Evolutionary conservation across 768 basidiomycete species (phyloP).

Genomic region (Suillus subalutaceus): DNA sequence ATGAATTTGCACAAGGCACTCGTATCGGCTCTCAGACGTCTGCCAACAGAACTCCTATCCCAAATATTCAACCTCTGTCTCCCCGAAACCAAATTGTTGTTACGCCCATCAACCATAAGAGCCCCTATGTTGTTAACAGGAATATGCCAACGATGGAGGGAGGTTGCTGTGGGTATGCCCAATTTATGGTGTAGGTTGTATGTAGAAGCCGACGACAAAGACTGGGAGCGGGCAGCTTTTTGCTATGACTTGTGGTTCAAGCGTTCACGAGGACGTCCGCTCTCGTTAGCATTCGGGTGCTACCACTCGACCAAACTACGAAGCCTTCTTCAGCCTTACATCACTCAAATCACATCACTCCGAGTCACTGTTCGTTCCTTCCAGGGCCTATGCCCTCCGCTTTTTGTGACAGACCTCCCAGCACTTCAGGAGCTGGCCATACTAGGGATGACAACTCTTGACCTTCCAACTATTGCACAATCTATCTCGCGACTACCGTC

Average conservation of each 20-base stretch:
- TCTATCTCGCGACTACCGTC: constrained; percentile 9
- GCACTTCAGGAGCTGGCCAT: constrained; percentile 24
- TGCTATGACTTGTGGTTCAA: constrained; percentile 16
- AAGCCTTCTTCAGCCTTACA: constrained; percentile 23
- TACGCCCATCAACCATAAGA: neutral
- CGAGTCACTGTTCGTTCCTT: neutral
- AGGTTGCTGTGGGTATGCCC: constrained; percentile 41
- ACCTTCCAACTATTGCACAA: constrained; percentile 3
- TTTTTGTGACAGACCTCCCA: constrained; percentile 13
- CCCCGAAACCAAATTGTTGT: constrained; percentile 12
- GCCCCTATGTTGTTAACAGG: constrained; percentile 44
- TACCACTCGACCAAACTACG: constrained; percentile 5
- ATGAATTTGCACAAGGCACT: constrained; percentile 28
- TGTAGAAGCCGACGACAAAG: constrained; percentile 9
- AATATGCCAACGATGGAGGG: constrained; percentile 48
- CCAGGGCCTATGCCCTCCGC: neutral
- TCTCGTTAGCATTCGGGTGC: constrained; percentile 25
- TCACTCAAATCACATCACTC: constrained; percentile 10
- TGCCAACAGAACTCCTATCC: constrained; percentile 49
- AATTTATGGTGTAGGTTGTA: constrained; percentile 51
- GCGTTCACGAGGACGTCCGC: constrained; percentile 19
- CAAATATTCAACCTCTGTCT: constrained; percentile 49
- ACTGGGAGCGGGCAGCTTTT: constrained; percentile 18
- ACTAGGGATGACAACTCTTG: neutral
- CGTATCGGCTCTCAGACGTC: constrained; percentile 34